Evolutionary conservation across 352 stramenopile species (phyloP), one percentile per base, ranked within the genome.

Genomic region (Globisporangium ultimum): DNA sequence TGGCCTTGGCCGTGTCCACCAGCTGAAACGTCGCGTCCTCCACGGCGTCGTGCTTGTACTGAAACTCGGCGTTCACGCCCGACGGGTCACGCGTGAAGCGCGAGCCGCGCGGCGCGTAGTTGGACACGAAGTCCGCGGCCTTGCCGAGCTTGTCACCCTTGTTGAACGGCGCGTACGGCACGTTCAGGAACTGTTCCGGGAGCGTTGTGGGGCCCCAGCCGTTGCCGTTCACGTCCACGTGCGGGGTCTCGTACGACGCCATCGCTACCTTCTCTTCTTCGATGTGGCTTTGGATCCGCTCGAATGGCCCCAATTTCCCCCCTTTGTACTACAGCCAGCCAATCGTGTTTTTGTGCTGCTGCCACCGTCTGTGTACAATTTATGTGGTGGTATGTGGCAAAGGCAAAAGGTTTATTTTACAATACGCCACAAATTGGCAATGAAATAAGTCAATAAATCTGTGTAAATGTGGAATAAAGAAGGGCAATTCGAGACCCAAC

Each of bases 91-190:
- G 75, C n/a, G 64, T 56, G 49, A 84, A 87, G 36, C 70, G 78
- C 22, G 60, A 66, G 51, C 72, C 75, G 52, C 80, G 78, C 14
- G 72, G 72, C 58, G 71, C 80, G 48, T 90, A 91, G 62, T 81
- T 91, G 34, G 78, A 89, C 28, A 89, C 80, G 58, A 98, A 98
- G 79, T 98, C 96, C 42, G 96, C 95, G 14, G 82, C 91, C 47
- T 97, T 93, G 22, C 95, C 94, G 11, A 98, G 75, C 64, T 97
- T 95, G 80, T 99, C 95, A 40, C 84, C 91, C 65, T 98, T 97
- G 61, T 96, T 97, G 71, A 99, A 99, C 3, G 94, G 93, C 42
- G 92, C 88, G 67, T 98, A 99, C 9, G 96, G 96, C 28, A 99
- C 76, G 63, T 95, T 85, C 21, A 90, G 71, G 80, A 98, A 98